These are phyloP conservation scores for Chara braunii DNA, from an alignment of 139 green algal species.

Conservation along the genomic window DNA sequence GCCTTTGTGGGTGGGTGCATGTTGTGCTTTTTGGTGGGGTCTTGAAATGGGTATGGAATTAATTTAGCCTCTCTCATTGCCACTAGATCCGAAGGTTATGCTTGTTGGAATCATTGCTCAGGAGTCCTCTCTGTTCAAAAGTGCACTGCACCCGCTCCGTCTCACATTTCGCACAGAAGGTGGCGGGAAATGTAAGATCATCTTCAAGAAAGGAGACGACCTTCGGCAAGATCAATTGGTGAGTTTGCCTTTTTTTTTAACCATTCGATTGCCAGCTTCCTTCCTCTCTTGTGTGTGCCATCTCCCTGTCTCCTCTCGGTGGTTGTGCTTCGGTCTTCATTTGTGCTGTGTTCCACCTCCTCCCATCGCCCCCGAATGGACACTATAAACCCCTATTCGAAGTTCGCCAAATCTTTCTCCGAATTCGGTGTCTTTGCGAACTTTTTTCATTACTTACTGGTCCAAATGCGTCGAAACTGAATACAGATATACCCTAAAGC, in stretches of 20 bases:
- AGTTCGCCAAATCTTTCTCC: too few species aligned
- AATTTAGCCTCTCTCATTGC: slow-evolving; percentile 56
- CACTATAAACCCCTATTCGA: too few species aligned
- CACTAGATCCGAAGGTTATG: slow-evolving; percentile 63
- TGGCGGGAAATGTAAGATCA: slow-evolving; percentile 49
- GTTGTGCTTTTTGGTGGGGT: neutral
- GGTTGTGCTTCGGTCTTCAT: too few species aligned
- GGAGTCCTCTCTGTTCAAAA: slow-evolving; percentile 87
- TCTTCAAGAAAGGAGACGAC: slow-evolving; percentile 98
- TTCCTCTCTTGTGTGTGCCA: neutral
- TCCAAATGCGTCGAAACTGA: too few species aligned
- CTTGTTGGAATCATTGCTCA: slow-evolving; percentile 58
- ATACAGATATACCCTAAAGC: too few species aligned
- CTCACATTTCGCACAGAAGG: slow-evolving; percentile 55
- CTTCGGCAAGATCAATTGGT: slow-evolving; percentile 81
- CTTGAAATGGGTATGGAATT: too few species aligned
- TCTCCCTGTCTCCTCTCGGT: neutral
- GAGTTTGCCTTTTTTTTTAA: slow-evolving; percentile 17
- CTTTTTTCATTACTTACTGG: too few species aligned
- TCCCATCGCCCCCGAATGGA: too few species aligned
- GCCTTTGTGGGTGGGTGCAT: neutral
- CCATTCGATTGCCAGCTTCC: neutral
- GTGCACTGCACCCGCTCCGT: slow-evolving; percentile 69
- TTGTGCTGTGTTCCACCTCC: too few species aligned
- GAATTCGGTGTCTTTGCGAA: too few species aligned